Evolutionary conservation across 179 eudicot genomes (phyloP).

Genomic region (Sideroxylon spinosum): DNA sequence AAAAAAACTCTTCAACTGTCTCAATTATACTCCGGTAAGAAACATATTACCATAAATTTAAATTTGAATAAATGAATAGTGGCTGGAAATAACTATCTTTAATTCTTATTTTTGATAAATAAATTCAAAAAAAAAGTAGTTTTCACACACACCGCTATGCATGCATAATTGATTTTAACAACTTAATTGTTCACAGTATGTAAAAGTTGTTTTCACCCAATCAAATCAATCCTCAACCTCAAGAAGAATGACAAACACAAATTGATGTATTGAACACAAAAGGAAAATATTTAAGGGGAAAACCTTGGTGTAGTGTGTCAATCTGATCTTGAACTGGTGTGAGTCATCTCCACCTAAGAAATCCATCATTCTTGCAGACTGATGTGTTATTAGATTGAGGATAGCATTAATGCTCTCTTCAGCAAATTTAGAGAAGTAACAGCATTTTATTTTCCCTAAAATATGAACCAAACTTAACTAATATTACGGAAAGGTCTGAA

Average conservation of each 20-base stretch:
- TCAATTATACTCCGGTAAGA: not conserved
- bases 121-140: not conserved
- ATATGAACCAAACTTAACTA: not conserved
- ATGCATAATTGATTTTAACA: too few species aligned
- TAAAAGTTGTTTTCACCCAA: not conserved
- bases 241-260: not conserved
- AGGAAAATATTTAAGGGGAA: conserved; percentile 7
- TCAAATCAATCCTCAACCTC: not conserved
- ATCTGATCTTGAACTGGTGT: conserved; percentile 45
- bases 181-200: not conserved
- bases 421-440: conserved; percentile 46
- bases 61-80: too few species aligned
- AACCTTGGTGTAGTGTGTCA: conserved; percentile 73
- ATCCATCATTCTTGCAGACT: conserved; percentile 19
- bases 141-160: not conserved
- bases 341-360: conserved; percentile 27
- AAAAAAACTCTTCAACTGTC: not conserved
- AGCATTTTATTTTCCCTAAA: conserved; percentile 57
- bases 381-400: conserved; percentile 24
- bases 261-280: conserved; percentile 2
- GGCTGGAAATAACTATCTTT: not conserved
- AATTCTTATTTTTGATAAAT: not conserved
- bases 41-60: too few species aligned
- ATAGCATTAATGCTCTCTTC: conserved; percentile 38
- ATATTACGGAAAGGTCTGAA: conserved; percentile 1